These are phyloP conservation scores for Isatis tinctoria DNA, from an alignment of 345 rosid species.

Conservation along the genomic window DNA sequence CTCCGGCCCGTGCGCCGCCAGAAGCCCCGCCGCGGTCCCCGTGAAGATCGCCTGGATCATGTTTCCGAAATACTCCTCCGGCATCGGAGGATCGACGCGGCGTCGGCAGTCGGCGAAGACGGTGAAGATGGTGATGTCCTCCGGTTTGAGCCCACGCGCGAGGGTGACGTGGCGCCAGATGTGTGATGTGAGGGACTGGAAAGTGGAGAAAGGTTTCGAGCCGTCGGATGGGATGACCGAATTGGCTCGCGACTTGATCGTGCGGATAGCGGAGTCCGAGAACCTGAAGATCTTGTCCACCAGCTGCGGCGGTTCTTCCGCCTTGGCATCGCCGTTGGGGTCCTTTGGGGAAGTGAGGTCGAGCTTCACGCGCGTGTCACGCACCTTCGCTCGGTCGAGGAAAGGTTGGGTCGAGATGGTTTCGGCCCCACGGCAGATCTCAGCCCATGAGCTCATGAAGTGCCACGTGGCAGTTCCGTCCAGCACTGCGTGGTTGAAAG, in stretches of 20 bases:
- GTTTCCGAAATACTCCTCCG: slow-evolving; percentile 81
- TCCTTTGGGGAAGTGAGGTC: slow-evolving; percentile 47
- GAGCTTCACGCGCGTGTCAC: slow-evolving; percentile 77
- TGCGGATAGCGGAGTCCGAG: slow-evolving; percentile 60
- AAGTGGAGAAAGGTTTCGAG: slow-evolving; percentile 77
- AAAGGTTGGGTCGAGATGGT: slow-evolving; percentile 49
- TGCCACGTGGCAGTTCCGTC: slow-evolving; percentile 97
- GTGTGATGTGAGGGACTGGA: slow-evolving; percentile 74
- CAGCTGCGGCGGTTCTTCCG: slow-evolving; percentile 32
- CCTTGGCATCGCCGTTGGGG: slow-evolving; percentile 32
- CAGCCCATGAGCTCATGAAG: slow-evolving; percentile 92
- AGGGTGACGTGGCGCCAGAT: slow-evolving; percentile 87
- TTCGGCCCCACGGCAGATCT: slow-evolving; percentile 48
- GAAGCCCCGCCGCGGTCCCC: slow-evolving; percentile 63
- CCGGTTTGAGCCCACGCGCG: slow-evolving; percentile 76
- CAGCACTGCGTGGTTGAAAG: slow-evolving; percentile 88
- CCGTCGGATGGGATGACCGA: slow-evolving; percentile 43
- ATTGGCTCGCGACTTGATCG: slow-evolving; percentile 66
- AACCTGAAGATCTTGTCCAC: slow-evolving; percentile 69
- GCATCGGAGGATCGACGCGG: slow-evolving; percentile 81
- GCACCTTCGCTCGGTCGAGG: slow-evolving; percentile 73
- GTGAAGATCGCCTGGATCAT: slow-evolving; percentile 91
- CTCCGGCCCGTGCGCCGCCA: slow-evolving; percentile 56
- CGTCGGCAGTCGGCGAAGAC: slow-evolving; percentile 86
- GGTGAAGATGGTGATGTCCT: slow-evolving; percentile 74